Base-by-base conservation (phyloP, 768 basidiomycete species). In the Tricholomella constricta region DNA sequence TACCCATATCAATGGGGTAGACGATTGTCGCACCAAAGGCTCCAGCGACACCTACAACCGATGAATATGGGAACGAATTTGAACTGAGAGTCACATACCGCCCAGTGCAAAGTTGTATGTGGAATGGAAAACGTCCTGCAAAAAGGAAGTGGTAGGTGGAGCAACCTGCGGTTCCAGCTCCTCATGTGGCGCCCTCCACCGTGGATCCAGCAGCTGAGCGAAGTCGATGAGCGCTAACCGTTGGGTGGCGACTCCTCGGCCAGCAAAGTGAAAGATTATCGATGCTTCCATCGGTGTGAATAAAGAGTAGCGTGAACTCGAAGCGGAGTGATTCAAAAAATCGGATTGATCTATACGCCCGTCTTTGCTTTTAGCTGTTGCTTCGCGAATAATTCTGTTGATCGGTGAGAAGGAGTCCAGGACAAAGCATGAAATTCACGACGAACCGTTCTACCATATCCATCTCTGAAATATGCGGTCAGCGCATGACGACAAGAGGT, bases 271-370 rank as follows among this genome's bases (percentile, higher is more conserved):
- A 75, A 98, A 99, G 63, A 99, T 86, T 64, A 98, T 97, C 48
- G 89, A 84, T n/a, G 90, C 93, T 70, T 98, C 96, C 91, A 98
- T 96, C 4, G 96, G 96, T 0, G 94, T 95, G 70, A 98, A 98
- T 47, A 96, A 81, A 34, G 92, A 89, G 69, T 98, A 98, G 32
- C 96, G 89, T 60, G 95, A 92, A 60, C 78, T 88, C 31, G 86
- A 81, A 23, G 90, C 86, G 12, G 94, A 83, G 67, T 97, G 78
- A 68, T 98, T 89, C 52, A 96, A 79, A 72, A 99, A 98, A 70
- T 98, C 97, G n/a, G 85, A 82, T 65, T 94, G 86, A 69, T 93
- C 89, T 74, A 99, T 98, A 46, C 94, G 88, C 5, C 96, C 96
- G 63, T 99, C 97, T 68, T 91, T 95, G 54, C 88, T 89, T 69